Evolutionary conservation across 1,139 yeast genomes (phyloP).

Genomic region (Petasospora rhodanensis): DNA sequence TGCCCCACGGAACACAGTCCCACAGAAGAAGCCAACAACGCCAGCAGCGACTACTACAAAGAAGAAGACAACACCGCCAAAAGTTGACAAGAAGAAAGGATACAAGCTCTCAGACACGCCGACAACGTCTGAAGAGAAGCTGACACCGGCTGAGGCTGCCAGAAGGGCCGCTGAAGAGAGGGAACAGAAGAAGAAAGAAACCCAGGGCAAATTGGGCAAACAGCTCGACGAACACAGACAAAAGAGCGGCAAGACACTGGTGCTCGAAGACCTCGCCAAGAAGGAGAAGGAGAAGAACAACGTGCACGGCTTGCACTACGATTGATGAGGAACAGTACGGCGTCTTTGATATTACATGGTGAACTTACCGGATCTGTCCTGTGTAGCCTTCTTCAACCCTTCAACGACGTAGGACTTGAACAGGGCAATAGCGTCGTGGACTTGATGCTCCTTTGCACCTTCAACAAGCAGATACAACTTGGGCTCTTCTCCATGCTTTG

Average conservation of each 20-base stretch:
- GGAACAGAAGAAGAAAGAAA: conserved; percentile 6
- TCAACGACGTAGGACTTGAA: conserved; percentile 57
- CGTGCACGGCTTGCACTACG: conserved; percentile 24
- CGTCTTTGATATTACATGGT: conserved; percentile 11
- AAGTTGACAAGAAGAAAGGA: conserved; percentile 1
- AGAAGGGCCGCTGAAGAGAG: conserved; percentile 54
- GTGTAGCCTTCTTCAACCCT: conserved; percentile 34
- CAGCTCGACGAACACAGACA: conserved; percentile 26
- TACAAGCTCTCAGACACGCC: conserved; percentile 30
- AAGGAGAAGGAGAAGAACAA: conserved; percentile 9
- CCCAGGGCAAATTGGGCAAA: conserved; percentile 23
- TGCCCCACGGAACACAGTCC: not conserved
- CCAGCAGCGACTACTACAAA: too few species aligned
- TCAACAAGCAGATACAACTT: conserved; percentile 78
- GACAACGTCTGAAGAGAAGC: too few species aligned
- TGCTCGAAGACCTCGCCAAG: conserved; percentile 16
- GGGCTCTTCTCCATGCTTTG: conserved; percentile 53
- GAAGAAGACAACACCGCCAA: not conserved
- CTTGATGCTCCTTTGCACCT: conserved; percentile 62
- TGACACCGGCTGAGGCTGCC: conserved; percentile 85
- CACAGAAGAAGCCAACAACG: not conserved
- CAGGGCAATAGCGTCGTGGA: conserved; percentile 60
- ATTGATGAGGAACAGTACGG: conserved; percentile 12
- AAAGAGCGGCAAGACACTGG: conserved; percentile 17
- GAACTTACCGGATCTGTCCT: conserved; percentile 24